Percentiles rank a stretch among this genome's conserved stretches.
These are phyloP conservation scores for Fusarium robinianum DNA, from an alignment of 2,329 filamentous ascomycete genomes.

Conservation along the genomic window DNA sequence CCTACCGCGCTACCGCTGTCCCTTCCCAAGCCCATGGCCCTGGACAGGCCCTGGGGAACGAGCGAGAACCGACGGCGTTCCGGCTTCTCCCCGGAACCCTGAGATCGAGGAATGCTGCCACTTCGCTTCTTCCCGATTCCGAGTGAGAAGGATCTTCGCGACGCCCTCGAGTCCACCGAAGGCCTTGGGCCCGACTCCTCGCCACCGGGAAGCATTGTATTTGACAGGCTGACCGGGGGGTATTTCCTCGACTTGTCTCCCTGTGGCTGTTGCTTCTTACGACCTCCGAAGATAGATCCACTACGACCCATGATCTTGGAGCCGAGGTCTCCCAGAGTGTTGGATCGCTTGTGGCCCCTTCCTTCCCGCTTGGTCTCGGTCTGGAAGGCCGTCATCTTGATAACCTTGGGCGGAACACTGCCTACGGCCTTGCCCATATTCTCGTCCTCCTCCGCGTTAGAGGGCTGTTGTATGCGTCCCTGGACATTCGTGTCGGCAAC, in stretches of 20 bases:
- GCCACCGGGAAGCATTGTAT: conserved; percentile 64
- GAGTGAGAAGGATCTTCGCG: conserved; percentile 71
- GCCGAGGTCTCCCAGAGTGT: conserved; percentile 78
- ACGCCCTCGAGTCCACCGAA: conserved; percentile 71
- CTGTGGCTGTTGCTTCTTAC: conserved; percentile 54
- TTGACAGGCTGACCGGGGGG: conserved; percentile 89
- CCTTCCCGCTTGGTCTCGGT: conserved; percentile 54
- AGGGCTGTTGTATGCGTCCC: conserved; percentile 84
- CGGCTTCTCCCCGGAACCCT: conserved; percentile 60
- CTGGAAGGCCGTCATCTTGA: conserved; percentile 62
- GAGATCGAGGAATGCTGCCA: conserved; percentile 65
- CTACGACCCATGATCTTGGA: conserved; percentile 85
- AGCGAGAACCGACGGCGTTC: conserved; percentile 72
- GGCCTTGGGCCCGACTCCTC: conserved; percentile 57
- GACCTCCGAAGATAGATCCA: conserved; percentile 77
- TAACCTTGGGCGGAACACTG: conserved; percentile 62
- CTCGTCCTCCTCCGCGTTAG: conserved; percentile 63
- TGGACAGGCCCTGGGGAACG: conserved; percentile 67
- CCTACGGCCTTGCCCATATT: conserved; percentile 67
- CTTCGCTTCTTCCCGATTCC: conserved; percentile 72
- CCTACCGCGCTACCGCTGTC: conserved; percentile 54
- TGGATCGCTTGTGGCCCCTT: conserved; percentile 69
- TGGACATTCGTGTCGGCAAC: conserved; percentile 88
- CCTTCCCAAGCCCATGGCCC: conserved; percentile 64
- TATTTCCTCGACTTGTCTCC: conserved; percentile 73